A percentile compares a stretch with the other conserved stretches of the same genome.
phyloP scores from a whole-genome alignment of 2,329 filamentous ascomycete genomes.

The Cucurbitaria berberidis region DNA sequence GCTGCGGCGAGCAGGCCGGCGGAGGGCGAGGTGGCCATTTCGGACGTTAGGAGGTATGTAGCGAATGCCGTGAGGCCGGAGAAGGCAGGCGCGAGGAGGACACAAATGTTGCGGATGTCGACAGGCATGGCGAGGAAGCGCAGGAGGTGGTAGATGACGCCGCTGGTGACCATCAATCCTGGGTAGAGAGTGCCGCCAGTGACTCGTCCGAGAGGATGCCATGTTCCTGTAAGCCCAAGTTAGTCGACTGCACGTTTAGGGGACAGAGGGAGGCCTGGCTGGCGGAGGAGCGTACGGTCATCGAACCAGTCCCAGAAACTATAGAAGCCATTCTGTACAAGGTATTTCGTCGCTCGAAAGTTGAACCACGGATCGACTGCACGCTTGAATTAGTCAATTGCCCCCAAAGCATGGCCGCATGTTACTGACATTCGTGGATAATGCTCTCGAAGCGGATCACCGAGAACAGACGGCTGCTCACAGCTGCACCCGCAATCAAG shows the following conservation, averaged over 20 bases:
- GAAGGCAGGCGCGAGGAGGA: slow-evolving; percentile 91
- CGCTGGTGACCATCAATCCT: slow-evolving; percentile 98
- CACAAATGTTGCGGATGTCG: slow-evolving; percentile 98
- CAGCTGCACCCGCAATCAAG: slow-evolving; percentile 88
- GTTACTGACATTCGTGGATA: slow-evolving; percentile 93
- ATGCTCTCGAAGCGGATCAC: slow-evolving; percentile 99
- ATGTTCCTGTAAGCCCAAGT: slow-evolving; percentile 69
- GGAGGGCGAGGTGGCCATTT: slow-evolving; percentile 95
- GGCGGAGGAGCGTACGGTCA: slow-evolving; percentile 69
- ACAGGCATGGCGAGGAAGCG: slow-evolving; percentile 88
- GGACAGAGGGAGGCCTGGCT: neutral
- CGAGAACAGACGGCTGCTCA: slow-evolving; percentile 94
- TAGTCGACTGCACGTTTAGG: slow-evolving; percentile 17
- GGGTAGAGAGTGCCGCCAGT: slow-evolving; percentile 99
- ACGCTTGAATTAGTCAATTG: slow-evolving; percentile 36
- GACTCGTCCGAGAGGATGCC: slow-evolving; percentile 97
- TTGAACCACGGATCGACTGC: slow-evolving; percentile 99
- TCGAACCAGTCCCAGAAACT: slow-evolving; percentile 99
- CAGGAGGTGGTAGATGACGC: slow-evolving; percentile 92
- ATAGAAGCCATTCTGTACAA: slow-evolving; percentile 96
- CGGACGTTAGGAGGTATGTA: slow-evolving; percentile 92
- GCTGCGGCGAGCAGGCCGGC: slow-evolving; percentile 91
- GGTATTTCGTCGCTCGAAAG: slow-evolving; percentile 96
- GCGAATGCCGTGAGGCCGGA: slow-evolving; percentile 93
- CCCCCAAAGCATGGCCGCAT: slow-evolving; percentile 1